Evolutionary conservation across 345 rosid genomes (phyloP), one percentile per base, ranked within the genome.

Genomic region (Ceriops decandra): DNA sequence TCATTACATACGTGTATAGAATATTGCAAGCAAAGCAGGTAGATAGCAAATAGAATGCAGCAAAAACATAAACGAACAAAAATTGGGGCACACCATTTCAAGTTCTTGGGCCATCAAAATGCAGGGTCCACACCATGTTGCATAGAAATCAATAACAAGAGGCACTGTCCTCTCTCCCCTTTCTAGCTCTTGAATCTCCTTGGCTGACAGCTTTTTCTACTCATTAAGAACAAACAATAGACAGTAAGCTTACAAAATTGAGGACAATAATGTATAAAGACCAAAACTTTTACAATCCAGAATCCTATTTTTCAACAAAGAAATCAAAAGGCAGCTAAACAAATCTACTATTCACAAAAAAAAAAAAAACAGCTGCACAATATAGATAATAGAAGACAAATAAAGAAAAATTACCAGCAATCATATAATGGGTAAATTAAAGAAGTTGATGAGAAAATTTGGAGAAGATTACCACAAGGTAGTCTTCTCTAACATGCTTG

Each of bases 41-140:
- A 56, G 30, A 49, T 20, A 11, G 16, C 15, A 26, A 26, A 52
- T 5, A 28, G 9, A 32, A 60, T 63, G 33, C 36, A 22, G 26
- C 33, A 59, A 64, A 49, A 10, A 17, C 22, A 35, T n/a, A 16
- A 2, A 24, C 59, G 59, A 38, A 28, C 15, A 42, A 63, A 52
- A 19, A 26, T 11, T 21, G 19, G 66, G 7, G 26, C 70, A 62
- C 83, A 89, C 98, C 97, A 86, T 86, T 87, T 86, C 97, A 61
- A 93, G 91, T 81, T 87, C 92, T 73, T 89, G 98, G 22, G 95
- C 96, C 96, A 89, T 91, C 81, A 88, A 78, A 76, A 89, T 86
- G 76, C 96, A 93, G 54, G 98, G 98, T 57, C 98, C 97, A 76
- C 98, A 89, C 98, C 97, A 91, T 1, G 97, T 89, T 1, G 98